Evolutionary conservation across 257 asterid genomes (phyloP).

Genomic region (Petunia axillaris): DNA sequence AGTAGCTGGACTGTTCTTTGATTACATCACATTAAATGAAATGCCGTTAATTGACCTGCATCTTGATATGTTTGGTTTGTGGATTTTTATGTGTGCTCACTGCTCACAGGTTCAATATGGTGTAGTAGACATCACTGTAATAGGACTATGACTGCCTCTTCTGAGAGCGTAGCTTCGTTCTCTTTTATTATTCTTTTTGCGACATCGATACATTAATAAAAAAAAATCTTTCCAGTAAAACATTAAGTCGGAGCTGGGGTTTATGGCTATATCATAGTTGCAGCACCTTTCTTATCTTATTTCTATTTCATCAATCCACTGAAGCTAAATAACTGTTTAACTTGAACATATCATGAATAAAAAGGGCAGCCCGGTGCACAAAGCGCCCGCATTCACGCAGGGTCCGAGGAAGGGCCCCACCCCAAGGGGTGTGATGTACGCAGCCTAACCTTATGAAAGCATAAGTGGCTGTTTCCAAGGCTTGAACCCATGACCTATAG

Average conservation of each 20-base stretch:
- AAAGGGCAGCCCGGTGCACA: too few species aligned
- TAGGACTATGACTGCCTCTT: not conserved
- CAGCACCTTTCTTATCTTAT: not conserved
- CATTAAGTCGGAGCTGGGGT: not conserved
- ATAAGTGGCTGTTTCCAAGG: too few species aligned
- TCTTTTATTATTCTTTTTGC: not conserved
- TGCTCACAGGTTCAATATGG: not conserved
- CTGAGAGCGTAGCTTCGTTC: not conserved
- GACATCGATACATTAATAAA: not conserved
- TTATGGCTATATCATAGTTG: not conserved
- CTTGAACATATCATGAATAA: not conserved
- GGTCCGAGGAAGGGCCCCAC: too few species aligned
- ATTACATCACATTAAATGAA: slow-evolving; percentile 5
- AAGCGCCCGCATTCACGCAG: too few species aligned
- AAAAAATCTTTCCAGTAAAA: not conserved
- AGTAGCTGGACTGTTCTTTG: slow-evolving; percentile 4
- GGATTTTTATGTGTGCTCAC: not conserved
- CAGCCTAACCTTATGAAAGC: too few species aligned
- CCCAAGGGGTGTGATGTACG: too few species aligned
- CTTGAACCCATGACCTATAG: too few species aligned
- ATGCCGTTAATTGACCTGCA: not conserved
- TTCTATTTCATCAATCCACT: not conserved
- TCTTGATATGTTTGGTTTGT: not conserved
- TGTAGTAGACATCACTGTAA: not conserved
- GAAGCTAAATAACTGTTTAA: too few species aligned